These are phyloP conservation scores for Priceomyces melissophilus DNA, from an alignment of 805 yeast genomes.

Conservation along the genomic window DNA sequence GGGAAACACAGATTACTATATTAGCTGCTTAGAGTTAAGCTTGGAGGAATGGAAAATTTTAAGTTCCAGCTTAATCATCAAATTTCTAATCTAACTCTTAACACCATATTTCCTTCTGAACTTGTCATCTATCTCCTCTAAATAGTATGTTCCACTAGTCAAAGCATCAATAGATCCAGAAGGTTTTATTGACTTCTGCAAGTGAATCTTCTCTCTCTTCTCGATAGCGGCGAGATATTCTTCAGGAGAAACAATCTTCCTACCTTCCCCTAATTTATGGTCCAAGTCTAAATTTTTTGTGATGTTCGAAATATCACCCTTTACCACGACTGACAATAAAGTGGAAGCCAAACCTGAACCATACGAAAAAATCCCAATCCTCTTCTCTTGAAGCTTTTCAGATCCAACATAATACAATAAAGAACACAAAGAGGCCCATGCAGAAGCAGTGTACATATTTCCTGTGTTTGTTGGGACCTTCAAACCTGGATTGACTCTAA, in stretches of 20 bases:
- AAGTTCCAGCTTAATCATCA: not conserved
- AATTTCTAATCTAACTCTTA: not conserved
- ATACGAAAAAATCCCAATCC: slow-evolving; percentile 91
- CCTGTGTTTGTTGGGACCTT: slow-evolving; percentile 94
- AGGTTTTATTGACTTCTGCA: slow-evolving; percentile 77
- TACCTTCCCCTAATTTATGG: slow-evolving; percentile 56
- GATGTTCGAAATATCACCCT: slow-evolving; percentile 74
- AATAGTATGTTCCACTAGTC: slow-evolving; percentile 76
- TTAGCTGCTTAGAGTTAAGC: no score
- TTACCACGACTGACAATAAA: slow-evolving; percentile 72
- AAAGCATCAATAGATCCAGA: slow-evolving; percentile 72
- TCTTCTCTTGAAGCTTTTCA: slow-evolving; percentile 72
- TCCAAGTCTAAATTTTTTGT: slow-evolving; percentile 64
- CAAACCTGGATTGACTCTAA: slow-evolving; percentile 76
- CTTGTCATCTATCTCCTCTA: slow-evolving; percentile 79
- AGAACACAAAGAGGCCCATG: slow-evolving; percentile 84
- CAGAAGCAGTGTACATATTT: slow-evolving; percentile 95
- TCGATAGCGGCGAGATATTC: slow-evolving; percentile 78
- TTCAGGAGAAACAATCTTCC: slow-evolving; percentile 68
- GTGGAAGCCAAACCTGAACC: slow-evolving; percentile 98
- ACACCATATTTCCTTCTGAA: slow-evolving; percentile 72
- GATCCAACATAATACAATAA: slow-evolving; percentile 71
- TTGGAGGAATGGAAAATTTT: not conserved
- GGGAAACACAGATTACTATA: no score
- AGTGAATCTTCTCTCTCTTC: slow-evolving; percentile 85